These are phyloP conservation scores for Colletotrichum sojae DNA, from an alignment of 2,329 filamentous ascomycete genomes.

Conservation along the genomic window DNA sequence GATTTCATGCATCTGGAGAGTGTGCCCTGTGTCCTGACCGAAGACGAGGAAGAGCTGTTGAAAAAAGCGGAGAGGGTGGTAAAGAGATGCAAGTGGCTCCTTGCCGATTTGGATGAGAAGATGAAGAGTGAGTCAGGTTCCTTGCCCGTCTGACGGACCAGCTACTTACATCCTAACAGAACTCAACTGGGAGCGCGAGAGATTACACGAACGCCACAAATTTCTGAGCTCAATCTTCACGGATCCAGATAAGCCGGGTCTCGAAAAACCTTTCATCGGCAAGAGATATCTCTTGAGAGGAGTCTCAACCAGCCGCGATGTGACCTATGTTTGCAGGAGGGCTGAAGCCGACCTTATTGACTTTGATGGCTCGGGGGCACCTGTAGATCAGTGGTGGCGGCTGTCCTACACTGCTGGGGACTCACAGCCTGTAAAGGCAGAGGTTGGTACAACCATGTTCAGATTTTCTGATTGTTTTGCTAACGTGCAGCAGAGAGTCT, in stretches of 20 bases:
- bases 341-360: constrained; percentile 59
- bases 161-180: constrained; percentile 47
- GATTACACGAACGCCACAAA: constrained; percentile 52
- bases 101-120: constrained; percentile 52
- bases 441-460: constrained; percentile 56
- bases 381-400: constrained; percentile 70
- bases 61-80: constrained; percentile 53
- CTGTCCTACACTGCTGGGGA: constrained; percentile 59
- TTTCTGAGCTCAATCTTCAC: constrained; percentile 58
- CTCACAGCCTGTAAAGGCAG: constrained; percentile 60
- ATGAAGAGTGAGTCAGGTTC: constrained; percentile 52
- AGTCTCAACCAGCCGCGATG: constrained; percentile 61
- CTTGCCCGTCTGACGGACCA: no score
- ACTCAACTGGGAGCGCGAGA: constrained; percentile 49
- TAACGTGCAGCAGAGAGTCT: constrained; percentile 59
- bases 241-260: constrained; percentile 53
- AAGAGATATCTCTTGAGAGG: constrained; percentile 67
- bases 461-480: background rate
- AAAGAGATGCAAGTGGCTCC: constrained; percentile 48
- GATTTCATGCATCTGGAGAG: constrained; percentile 55
- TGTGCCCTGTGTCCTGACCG: constrained; percentile 54
- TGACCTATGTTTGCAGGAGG: constrained; percentile 66
- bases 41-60: constrained; percentile 49
- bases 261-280: constrained; percentile 55
- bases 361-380: constrained; percentile 50